Evolutionary conservation across 768 basidiomycete species (phyloP), one percentile per base, ranked within the genome.

Genomic region (Nevesoporus exiguus): DNA sequence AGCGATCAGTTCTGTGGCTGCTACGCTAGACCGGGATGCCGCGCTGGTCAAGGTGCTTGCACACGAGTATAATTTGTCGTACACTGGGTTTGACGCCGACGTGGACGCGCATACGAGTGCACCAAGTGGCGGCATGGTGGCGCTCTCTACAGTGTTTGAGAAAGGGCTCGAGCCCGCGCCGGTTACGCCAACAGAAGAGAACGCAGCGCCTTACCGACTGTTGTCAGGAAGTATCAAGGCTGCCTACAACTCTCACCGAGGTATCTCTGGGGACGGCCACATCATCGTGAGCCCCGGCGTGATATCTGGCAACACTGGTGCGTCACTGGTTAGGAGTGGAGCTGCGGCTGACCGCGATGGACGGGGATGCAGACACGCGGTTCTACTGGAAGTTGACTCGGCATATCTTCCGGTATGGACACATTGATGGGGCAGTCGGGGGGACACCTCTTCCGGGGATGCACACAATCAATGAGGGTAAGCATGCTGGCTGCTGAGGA

Each of bases 401-500:
- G 48, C 85, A 88, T 59, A 89, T 91, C 56, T 89, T 87, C 78
- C 81, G 88, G 19, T 91, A 89, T 53, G 67, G 64, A 19, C 73
- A 71, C 47, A 74, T 68, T 8, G 69, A 71, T 37, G 62, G 61
- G 27, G 63, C 66, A 0, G 69, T 65, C 19, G 62, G 69, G 27
- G 54, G 72, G 25, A 50, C 61, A 1, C 58, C 74, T 22, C 69
- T 69, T 47, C 61, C 65, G 24, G 77, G 77, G 1, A 70, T 84
- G n/a, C 89, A 90, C 66, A 87, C 87, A 3, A 80, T 89, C 25
- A 80, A 90, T 53, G 89, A 90, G 76, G 76, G 86, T 85, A 62
- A 63, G 80, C 63, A 13, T 11, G 8, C 5, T 27, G 29, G 14
- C 15, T 9, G 13, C 19, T 30, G 49, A 47, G 33, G 22, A 27